Conservation (phyloP, 1,139 yeast species). For the Yamadazyma songkhlaensis region DNA sequence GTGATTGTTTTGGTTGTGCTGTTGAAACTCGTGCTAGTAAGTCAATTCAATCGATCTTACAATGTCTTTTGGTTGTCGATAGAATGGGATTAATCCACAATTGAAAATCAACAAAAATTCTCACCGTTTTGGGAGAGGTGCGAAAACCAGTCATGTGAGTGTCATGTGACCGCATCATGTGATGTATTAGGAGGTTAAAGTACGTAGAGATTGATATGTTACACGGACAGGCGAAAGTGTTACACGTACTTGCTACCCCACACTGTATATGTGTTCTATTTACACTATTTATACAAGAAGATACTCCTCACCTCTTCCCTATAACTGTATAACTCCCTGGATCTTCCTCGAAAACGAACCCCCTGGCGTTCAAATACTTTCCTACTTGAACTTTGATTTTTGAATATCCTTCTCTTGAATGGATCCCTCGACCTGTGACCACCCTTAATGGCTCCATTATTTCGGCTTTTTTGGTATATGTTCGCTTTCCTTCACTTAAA, state of each 20-base stretch:
- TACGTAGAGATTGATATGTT: too few relatives aligned
- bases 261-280: too few relatives aligned
- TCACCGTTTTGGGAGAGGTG: conserved; percentile 3
- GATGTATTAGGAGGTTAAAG: too few relatives aligned
- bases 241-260: too few relatives aligned
- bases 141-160: not conserved
- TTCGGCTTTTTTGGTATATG: conserved; percentile 26
- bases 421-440: conserved; percentile 64
- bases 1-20: too few relatives aligned
- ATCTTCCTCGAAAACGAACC: conserved; percentile 43
- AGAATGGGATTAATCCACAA: not conserved
- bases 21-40: too few relatives aligned
- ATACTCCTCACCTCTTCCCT: conserved; percentile 37
- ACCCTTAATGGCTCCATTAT: conserved; percentile 38
- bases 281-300: too few relatives aligned
- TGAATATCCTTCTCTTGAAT: conserved; percentile 52
- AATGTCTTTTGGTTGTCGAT: not conserved
- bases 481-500: conserved; percentile 33
- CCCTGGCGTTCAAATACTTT: conserved; percentile 26
- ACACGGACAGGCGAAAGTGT: too few relatives aligned
- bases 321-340: conserved; percentile 42
- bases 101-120: conserved; percentile 2
- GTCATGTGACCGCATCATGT: too few relatives aligned
- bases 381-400: conserved; percentile 40
- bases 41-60: too few relatives aligned